These are phyloP conservation scores for Pichia terricola DNA, from an alignment of 1,139 yeast species.

Conservation along the genomic window DNA sequence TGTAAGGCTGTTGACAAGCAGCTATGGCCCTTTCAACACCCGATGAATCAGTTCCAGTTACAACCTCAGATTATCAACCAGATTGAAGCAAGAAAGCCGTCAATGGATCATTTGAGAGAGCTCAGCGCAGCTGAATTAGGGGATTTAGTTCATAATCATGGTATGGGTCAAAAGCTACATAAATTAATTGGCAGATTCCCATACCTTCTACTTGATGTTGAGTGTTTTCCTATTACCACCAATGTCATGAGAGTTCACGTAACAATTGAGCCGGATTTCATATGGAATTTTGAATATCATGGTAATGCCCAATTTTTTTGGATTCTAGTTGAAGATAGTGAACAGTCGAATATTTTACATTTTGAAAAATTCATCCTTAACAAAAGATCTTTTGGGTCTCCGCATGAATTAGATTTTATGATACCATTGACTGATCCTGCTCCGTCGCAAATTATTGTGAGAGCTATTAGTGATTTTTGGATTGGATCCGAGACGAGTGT, in stretches of 20 bases:
- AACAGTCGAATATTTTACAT: conserved; percentile 65
- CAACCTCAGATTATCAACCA: conserved; percentile 57
- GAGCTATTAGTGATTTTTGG: conserved; percentile 81
- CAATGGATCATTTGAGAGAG: conserved; percentile 64
- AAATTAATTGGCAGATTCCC: conserved; percentile 69
- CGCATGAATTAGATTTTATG: conserved; percentile 80
- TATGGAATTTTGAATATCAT: conserved; percentile 76
- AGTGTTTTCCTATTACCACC: conserved; percentile 82
- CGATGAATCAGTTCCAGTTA: conserved; percentile 76
- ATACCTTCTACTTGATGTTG: conserved; percentile 58
- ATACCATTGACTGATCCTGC: conserved; percentile 82
- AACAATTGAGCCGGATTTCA: conserved; percentile 61
- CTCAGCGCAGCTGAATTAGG: conserved; percentile 75
- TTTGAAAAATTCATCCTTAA: conserved; percentile 70
- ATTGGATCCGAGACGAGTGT: conserved; percentile 73
- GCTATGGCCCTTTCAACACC: conserved; percentile 88
- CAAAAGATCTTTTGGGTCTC: conserved; percentile 41
- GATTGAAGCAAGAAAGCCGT: conserved; percentile 54
- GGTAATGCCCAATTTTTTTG: conserved; percentile 84
- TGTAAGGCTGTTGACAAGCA: conserved; percentile 82
- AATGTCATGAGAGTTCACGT: conserved; percentile 80
- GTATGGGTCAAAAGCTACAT: conserved; percentile 59
- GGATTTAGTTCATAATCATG: conserved; percentile 72
- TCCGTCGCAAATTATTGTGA: conserved; percentile 77
- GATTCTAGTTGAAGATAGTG: conserved; percentile 85